These are phyloP conservation scores for Ustilago tritici DNA, from an alignment of 1,284 basidiomycete genomes.

Conservation along the genomic window DNA sequence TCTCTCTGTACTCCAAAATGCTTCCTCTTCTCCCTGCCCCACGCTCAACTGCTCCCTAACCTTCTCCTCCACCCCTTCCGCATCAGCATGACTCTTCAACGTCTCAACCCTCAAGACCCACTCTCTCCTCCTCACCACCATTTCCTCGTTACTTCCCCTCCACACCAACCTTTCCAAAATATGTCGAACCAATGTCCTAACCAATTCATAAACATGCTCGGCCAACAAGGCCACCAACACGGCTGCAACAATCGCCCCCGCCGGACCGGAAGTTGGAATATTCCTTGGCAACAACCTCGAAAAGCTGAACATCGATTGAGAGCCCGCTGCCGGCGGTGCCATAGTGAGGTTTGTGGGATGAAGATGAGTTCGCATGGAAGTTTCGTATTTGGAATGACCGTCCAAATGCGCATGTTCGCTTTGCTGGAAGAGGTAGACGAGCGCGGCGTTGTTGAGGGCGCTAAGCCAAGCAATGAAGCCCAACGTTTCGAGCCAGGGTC, in stretches of 20 bases:
- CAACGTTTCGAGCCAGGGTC: slow-evolving; percentile 91
- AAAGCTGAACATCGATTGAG: slow-evolving; percentile 39
- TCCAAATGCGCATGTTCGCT: slow-evolving; percentile 26
- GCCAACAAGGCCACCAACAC: slow-evolving; percentile 63
- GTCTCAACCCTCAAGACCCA: slow-evolving; percentile 56
- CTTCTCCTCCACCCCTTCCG: slow-evolving; percentile 2
- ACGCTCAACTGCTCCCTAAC: background rate
- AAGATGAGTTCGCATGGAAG: slow-evolving; percentile 55
- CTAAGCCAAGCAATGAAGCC: slow-evolving; percentile 58
- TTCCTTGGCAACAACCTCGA: slow-evolving; percentile 48
- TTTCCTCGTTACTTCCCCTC: slow-evolving; percentile 60
- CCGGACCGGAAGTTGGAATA: slow-evolving; percentile 43
- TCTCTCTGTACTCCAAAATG: slow-evolving; percentile 42
- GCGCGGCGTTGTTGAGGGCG: slow-evolving; percentile 58
- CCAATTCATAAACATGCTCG: slow-evolving; percentile 63
- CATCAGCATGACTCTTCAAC: slow-evolving; percentile 27
- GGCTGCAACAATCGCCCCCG: slow-evolving; percentile 55
- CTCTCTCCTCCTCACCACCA: slow-evolving; percentile 56
- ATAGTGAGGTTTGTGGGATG: slow-evolving; percentile 25
- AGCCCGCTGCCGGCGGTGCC: background rate
- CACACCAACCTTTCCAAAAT: slow-evolving; percentile 62
- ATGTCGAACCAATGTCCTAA: slow-evolving; percentile 51
- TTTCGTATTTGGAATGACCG: slow-evolving; percentile 53
- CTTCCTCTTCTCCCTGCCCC: slow-evolving; percentile 1
- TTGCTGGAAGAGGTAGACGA: slow-evolving; percentile 63